Evolutionary conservation across 2,329 filamentous ascomycete species (phyloP).

Genomic region (Arachnopeziza araneosa): DNA sequence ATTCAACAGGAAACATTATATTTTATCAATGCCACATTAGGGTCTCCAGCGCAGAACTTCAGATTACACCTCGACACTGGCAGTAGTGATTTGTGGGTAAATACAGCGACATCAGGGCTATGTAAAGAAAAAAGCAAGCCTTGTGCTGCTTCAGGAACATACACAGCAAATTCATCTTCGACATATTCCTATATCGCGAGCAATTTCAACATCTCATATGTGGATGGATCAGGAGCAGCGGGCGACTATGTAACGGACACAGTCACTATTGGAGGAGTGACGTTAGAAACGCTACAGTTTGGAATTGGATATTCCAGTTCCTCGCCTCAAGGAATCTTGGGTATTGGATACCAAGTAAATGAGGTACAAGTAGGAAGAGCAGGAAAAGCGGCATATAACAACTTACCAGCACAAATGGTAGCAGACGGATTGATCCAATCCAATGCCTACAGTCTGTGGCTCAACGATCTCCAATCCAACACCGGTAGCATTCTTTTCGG

Average conservation of each 20-base stretch:
- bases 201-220: constrained; percentile 83
- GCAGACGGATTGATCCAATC: constrained; percentile 55
- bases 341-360: constrained; percentile 75
- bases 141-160: constrained; percentile 61
- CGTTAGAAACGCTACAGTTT: constrained; percentile 58
- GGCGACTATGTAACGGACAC: constrained; percentile 80
- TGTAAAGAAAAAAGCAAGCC: constrained; percentile 46
- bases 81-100: constrained; percentile 67
- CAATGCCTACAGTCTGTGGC: constrained; percentile 68
- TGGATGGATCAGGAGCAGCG: constrained; percentile 69
- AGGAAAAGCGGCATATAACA: constrained; percentile 53
- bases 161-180: constrained; percentile 64
- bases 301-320: constrained; percentile 63
- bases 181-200: constrained; percentile 69
- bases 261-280: constrained; percentile 51
- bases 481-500: constrained; percentile 69
- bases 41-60: constrained; percentile 54
- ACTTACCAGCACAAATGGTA: constrained; percentile 62
- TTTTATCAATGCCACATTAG: constrained; percentile 56
- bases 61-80: constrained; percentile 62
- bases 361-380: constrained; percentile 66
- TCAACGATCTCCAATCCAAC: constrained; percentile 63
- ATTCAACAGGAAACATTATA: constrained; percentile 52
- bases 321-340: constrained; percentile 68
- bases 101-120: constrained; percentile 54